Base-by-base conservation (phyloP, 2,329 filamentous ascomycete species). In the Aspergillus flavus region DNA sequence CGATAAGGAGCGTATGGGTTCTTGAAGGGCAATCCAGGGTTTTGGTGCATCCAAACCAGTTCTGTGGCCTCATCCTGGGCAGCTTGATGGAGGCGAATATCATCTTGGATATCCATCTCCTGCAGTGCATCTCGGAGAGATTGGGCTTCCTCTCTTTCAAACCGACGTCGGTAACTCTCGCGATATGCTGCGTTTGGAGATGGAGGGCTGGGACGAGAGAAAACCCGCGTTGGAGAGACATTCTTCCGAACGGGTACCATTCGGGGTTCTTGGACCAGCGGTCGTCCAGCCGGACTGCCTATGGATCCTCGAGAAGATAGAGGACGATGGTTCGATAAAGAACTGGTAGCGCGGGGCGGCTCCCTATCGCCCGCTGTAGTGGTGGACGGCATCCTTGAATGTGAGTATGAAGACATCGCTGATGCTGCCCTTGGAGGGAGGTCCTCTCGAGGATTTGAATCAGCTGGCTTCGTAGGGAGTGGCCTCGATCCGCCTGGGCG, bases 51-150 rank as follows among this genome's bases (percentile, higher is more conserved):
- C 83, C 84, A 86, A n/a, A 90, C 87, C 41, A 89, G 78, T 68
- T 89, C 85, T 0, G 85, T 85, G 14, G 87, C 87, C 72, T 90
- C 87, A 58, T 87, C 83, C 69, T 87, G 85, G 16, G 87, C 87
- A 12, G 84, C 84, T 32, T 79, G 74, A 68, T 87, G 85, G 28
- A 89, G 70, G 58, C 79, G 80, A 26, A 72, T 63, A 58, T 89
- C 87, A 50, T 86, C 82, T 28, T 85, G 77, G 26, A 87, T 66
- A 68, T 88, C 85, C 79, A 89, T 81, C 63, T 85, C 84, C 66
- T 87, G 82, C 69, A 89, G 76, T 16, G 86, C 86, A 62, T 83
- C 79, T 16, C 86, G 79, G 57, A 89, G 71, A 21, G 83, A 84
- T 10, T 81, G 81, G 32, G 83, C 84, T 72, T 89, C 86, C 68